A percentile compares a stretch with the other conserved stretches of the same genome.
Evolutionary conservation across 2,329 filamentous ascomycete genomes (phyloP).

Genomic region (Huntiella savannae): DNA sequence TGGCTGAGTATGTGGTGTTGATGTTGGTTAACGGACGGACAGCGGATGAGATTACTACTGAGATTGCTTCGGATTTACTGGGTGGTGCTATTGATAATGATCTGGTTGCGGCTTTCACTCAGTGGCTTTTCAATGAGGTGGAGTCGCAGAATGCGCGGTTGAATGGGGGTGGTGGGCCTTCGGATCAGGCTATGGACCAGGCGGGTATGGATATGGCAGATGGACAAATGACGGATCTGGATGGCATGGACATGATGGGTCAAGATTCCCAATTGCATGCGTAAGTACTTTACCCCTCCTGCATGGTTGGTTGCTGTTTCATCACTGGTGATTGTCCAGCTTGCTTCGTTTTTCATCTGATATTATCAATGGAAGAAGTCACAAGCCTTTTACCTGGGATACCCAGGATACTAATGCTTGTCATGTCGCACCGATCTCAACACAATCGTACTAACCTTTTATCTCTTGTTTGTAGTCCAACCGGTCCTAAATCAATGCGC

Average conservation of each 20-base stretch:
- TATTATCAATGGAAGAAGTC: too few relatives aligned
- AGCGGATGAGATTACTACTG: conserved; percentile 69
- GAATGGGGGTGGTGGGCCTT: conserved; percentile 23
- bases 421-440: too few relatives aligned
- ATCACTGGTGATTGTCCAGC: too few relatives aligned
- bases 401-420: too few relatives aligned
- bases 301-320: not conserved
- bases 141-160: conserved; percentile 44
- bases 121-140: conserved; percentile 87
- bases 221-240: conserved; percentile 1
- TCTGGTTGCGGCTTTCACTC: conserved; percentile 63
- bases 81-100: conserved; percentile 66
- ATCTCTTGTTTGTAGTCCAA: conserved; percentile 42
- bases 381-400: too few relatives aligned
- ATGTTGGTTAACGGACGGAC: conserved; percentile 95
- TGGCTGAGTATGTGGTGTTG: conserved; percentile 90
- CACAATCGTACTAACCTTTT: conserved; percentile 1
- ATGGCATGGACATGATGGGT: conserved; percentile 10
- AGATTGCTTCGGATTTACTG: conserved; percentile 75
- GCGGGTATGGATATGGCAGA: not conserved
- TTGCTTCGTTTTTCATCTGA: too few relatives aligned
- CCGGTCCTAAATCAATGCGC: conserved; percentile 88
- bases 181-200: not conserved
- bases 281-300: conserved; percentile 25
- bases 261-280: conserved; percentile 30